Conservation (phyloP, 2,329 filamentous ascomycete species). For the Pseudohalonectria lignicola region DNA sequence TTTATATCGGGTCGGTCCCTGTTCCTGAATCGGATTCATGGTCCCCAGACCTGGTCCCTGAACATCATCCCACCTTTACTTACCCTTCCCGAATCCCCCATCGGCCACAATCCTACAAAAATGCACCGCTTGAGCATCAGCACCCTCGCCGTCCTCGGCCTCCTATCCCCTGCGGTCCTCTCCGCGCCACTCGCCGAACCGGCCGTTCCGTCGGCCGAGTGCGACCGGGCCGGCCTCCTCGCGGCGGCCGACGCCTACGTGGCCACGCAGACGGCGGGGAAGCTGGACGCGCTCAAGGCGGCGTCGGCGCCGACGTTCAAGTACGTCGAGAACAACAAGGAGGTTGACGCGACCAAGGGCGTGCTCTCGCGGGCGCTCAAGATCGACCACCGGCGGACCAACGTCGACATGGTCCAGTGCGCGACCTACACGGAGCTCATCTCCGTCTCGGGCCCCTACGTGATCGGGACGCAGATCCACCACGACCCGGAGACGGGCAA, state of each 20-base stretch:
- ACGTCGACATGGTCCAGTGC: constrained; percentile 19
- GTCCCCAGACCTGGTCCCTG: no score
- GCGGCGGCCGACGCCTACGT: constrained; percentile 12
- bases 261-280: constrained; percentile 8
- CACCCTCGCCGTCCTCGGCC: no score
- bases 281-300: neutral
- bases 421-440: constrained; percentile 31
- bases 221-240: constrained; percentile 7
- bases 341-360: constrained; percentile 10
- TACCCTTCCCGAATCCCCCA: no score
- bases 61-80: no score
- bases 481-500: constrained; percentile 4
- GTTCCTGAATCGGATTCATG: no score
- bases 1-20: no score
- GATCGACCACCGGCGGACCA: constrained; percentile 21
- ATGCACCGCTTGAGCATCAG: no score
- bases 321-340: constrained; percentile 8
- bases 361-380: constrained; percentile 17
- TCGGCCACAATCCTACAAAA: no score
- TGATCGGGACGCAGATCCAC: constrained; percentile 9
- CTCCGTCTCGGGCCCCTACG: constrained; percentile 14
- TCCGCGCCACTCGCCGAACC: no score
- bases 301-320: neutral
- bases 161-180: neutral
- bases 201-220: neutral